Conservation (phyloP, 2,329 filamentous ascomycete genomes). For the Trichoderma koningii region DNA sequence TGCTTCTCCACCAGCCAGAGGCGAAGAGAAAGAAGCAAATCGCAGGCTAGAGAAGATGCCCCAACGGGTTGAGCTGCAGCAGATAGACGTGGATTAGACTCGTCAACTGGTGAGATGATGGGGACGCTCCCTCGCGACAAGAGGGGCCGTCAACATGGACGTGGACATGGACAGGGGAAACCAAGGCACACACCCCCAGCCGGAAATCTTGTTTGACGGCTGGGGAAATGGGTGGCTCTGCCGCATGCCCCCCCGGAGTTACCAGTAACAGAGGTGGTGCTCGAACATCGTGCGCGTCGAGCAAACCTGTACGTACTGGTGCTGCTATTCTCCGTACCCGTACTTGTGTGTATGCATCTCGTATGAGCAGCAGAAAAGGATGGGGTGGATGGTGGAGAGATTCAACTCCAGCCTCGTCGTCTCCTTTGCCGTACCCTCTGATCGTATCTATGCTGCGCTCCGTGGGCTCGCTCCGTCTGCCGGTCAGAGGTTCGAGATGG, state of each 20-base stretch:
- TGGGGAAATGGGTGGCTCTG: not conserved
- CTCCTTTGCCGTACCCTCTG: too few species aligned
- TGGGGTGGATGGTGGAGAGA: not conserved
- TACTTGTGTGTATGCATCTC: too few species aligned
- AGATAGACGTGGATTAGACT: slow-evolving; percentile 15
- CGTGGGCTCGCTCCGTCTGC: too few species aligned
- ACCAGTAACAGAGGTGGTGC: not conserved
- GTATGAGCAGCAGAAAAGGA: not conserved
- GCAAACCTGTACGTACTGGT: too few species aligned
- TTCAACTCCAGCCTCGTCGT: not conserved
- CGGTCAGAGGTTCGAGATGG: too few species aligned
- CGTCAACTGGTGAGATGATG: slow-evolving; percentile 19
- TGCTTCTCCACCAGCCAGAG: not conserved
- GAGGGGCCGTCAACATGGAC: not conserved
- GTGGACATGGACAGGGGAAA: slow-evolving; percentile 6
- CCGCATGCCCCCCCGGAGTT: slow-evolving; percentile 1
- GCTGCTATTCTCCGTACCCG: too few species aligned
- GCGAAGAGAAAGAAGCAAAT: not conserved
- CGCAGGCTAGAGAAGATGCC: not conserved
- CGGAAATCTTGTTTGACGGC: not conserved
- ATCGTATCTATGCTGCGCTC: too few species aligned
- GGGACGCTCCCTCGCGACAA: slow-evolving; percentile 8
- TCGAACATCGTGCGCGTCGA: not conserved
- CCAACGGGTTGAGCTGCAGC: slow-evolving; percentile 4
- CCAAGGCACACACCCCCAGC: slow-evolving; percentile 6